Conservation (phyloP, 345 rosid genomes). For the Dipteronia dyeriana region DNA sequence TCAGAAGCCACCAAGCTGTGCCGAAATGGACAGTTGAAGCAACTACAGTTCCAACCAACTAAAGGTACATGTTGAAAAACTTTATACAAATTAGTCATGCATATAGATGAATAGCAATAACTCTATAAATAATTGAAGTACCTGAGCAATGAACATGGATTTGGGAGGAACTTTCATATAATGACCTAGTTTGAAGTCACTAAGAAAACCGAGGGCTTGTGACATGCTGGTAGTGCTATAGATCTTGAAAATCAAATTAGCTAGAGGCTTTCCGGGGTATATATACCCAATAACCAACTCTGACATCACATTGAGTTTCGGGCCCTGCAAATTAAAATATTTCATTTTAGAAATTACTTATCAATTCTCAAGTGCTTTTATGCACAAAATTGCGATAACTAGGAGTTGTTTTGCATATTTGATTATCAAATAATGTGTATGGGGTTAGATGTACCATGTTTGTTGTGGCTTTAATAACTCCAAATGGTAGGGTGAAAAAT, state of each 20-base stretch:
- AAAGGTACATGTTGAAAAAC: neutral
- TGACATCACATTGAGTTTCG: slow-evolving; percentile 45
- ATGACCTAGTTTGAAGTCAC: slow-evolving; percentile 63
- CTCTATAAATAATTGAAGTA: slow-evolving; percentile 6
- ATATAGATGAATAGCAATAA: neutral
- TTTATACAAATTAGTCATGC: neutral
- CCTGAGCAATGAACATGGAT: slow-evolving; percentile 62
- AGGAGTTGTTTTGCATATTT: neutral
- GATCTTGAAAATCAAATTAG: slow-evolving; percentile 51
- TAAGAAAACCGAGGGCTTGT: slow-evolving; percentile 48
- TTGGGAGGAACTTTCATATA: slow-evolving; percentile 63
- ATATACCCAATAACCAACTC: slow-evolving; percentile 60
- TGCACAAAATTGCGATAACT: neutral
- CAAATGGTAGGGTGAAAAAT: slow-evolving; percentile 50
- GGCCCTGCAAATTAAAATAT: slow-evolving; percentile 38
- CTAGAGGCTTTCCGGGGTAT: slow-evolving; percentile 56
- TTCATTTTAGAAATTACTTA: neutral
- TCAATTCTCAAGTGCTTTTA: neutral
- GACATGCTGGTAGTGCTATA: slow-evolving; percentile 47
- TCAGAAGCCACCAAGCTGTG: slow-evolving; percentile 57
- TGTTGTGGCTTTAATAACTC: slow-evolving; percentile 61
- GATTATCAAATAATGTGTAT: neutral
- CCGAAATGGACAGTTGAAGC: slow-evolving; percentile 48
- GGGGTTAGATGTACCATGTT: slow-evolving; percentile 34
- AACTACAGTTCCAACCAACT: slow-evolving; percentile 46